phyloP scores from a whole-genome alignment of 768 basidiomycete genomes.

The Suillus tomentosus region DNA sequence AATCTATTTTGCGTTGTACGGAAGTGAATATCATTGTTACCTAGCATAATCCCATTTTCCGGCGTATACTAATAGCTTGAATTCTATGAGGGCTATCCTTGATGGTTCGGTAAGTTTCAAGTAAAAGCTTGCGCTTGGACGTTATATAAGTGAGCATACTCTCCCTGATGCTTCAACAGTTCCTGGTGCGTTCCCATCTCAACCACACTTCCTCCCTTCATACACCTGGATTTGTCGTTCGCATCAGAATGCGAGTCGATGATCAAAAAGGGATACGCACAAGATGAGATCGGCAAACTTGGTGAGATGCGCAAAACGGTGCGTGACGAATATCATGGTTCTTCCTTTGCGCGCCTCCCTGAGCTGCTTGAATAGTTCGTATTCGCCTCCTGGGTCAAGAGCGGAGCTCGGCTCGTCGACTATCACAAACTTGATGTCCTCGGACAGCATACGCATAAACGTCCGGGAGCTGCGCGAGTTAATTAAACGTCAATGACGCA shows the following conservation, averaged over 20 bases:
- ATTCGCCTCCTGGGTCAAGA: conserved; percentile 39
- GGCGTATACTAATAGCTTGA: not conserved
- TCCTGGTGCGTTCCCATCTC: conserved; percentile 38
- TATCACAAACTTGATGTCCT: conserved; percentile 31
- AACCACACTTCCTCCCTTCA: conserved; percentile 33
- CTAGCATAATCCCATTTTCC: not conserved
- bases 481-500: not conserved
- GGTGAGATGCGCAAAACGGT: conserved; percentile 41
- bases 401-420: conserved; percentile 43
- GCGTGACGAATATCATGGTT: conserved; percentile 44
- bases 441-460: conserved; percentile 41
- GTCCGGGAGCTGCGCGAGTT: conserved; percentile 35
- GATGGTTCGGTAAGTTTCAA: not conserved
- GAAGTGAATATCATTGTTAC: not conserved
- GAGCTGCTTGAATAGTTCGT: conserved; percentile 32
- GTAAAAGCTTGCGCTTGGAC: conserved; percentile 35
- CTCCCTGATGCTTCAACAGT: conserved; percentile 30
- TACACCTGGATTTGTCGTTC: conserved; percentile 25
- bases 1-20: not conserved
- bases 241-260: not conserved
- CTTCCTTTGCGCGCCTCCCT: conserved; percentile 30
- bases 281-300: conserved; percentile 39
- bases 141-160: conserved; percentile 37
- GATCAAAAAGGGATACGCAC: conserved; percentile 23
- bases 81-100: not conserved